Evolutionary conservation across 495 filamentous ascomycete species (phyloP), one percentile per base, ranked within the genome.

Genomic region (Coniosporium apollinis): DNA sequence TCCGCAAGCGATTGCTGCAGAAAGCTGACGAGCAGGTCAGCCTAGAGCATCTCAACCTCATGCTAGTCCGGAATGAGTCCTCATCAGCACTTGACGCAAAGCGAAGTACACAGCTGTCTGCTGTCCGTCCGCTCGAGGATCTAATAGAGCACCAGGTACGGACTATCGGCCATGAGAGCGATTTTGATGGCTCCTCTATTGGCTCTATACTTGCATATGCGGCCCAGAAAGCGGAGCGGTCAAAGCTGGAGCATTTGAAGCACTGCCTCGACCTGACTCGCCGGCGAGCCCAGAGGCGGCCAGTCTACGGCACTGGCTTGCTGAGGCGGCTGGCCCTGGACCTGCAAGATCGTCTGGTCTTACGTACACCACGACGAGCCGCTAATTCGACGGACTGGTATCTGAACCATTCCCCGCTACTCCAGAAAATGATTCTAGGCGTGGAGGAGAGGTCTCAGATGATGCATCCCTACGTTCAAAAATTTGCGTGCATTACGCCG

Each of bases 401-500:
- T 39, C 69, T 76, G 19, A 72, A 74, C 41, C 66, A 66, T 17
- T 84, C 80, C 0, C 66, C 70, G 20, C 56, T 70, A n/a, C 62
- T 93, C 19, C 65, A 64, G 19, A 68, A 70, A 4, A 78, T 91
- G 60, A 72, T 91, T 13, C 68, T 70, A 17, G 81, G 75, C 0
- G 52, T 93, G 3, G 67, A 76, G 18, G 66, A 85, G 47, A 74
- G 85, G 3, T 67, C 83, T 1, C 63, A 66, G 18, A 60, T 63
- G 2, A 67, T 92, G 60, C 70, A 82, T 43, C 67, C 70, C 1
- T 74, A 70, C n/a, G 73, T 94, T 31, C 72, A 76, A 40, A 78
- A 85, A 49, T 96, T 94, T 45, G 80, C 74, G 19, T 96, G 85
- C 42, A 74, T 93, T 34, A 96, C 87, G 0, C 87, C 87, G 0